Evolutionary conservation across 306 rosid genomes (phyloP).

Genomic region (Prunus padus): DNA sequence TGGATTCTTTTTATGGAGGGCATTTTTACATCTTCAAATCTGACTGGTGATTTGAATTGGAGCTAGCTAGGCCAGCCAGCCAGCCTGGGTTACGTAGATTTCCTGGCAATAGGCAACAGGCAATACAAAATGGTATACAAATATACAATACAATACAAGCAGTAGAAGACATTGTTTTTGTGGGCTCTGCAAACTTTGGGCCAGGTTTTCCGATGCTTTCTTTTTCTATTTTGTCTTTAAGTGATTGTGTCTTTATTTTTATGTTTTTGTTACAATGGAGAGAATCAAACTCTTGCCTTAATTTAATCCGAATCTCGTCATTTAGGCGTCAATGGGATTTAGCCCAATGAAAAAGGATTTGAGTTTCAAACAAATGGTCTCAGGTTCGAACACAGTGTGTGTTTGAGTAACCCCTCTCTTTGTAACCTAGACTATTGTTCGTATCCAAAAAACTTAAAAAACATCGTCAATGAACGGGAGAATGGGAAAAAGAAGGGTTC

Average conservation of each 20-base stretch:
- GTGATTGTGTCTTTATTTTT: too few species aligned
- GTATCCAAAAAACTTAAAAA: too few species aligned
- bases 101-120: background rate
- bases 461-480: too few species aligned
- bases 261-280: background rate
- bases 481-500: too few species aligned
- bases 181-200: background rate
- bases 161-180: background rate
- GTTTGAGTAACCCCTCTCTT: accelerated
- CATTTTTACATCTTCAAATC: background rate
- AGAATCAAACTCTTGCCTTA: too few species aligned
- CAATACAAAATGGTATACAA: background rate
- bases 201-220: background rate
- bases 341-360: too few species aligned
- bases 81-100: background rate
- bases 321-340: too few species aligned
- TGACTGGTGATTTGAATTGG: background rate
- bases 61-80: background rate
- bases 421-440: too few species aligned
- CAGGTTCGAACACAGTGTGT: too few species aligned
- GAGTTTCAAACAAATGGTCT: too few species aligned
- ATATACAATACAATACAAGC: background rate
- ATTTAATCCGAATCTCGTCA: too few species aligned
- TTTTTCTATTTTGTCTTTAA: background rate
- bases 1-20: background rate